Percentiles rank a stretch among this genome's conserved stretches.
These are phyloP conservation scores for Plasmodium yoelii DNA, from an alignment of 169 alveolate species.

Conservation along the genomic window DNA sequence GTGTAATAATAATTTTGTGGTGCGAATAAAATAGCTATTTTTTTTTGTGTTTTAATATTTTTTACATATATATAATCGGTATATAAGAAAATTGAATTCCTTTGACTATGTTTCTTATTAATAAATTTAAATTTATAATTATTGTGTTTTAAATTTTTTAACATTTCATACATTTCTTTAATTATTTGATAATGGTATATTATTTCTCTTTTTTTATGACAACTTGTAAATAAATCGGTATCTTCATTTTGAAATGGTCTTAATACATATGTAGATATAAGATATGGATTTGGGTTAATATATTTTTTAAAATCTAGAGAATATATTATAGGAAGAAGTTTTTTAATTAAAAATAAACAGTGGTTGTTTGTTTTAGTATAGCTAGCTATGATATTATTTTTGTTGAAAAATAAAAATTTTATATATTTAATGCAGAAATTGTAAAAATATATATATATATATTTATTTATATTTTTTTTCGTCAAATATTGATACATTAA, in stretches of 20 bases:
- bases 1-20: slow-evolving; percentile 53
- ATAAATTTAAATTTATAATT: slow-evolving; percentile 39
- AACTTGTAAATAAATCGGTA: slow-evolving; percentile 30
- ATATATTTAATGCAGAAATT: slow-evolving; percentile 26
- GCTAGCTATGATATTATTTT: neutral
- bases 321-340: slow-evolving; percentile 39
- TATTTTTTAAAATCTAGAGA: slow-evolving; percentile 21
- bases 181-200: slow-evolving; percentile 28
- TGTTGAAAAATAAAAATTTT: slow-evolving; percentile 19
- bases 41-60: neutral
- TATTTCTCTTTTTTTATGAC: slow-evolving; percentile 31
- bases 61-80: slow-evolving; percentile 50
- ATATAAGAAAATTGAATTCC: slow-evolving; percentile 37
- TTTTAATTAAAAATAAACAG: slow-evolving; percentile 23
- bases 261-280: slow-evolving; percentile 33
- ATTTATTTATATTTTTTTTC: slow-evolving; percentile 8
- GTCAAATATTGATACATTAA: slow-evolving; percentile 7
- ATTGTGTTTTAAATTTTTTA: slow-evolving; percentile 17
- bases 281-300: slow-evolving; percentile 10
- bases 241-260: slow-evolving; percentile 15
- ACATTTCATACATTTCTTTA: slow-evolving; percentile 41
- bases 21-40: slow-evolving; percentile 58
- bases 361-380: neutral
- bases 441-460: neutral
- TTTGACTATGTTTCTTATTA: neutral